Percentiles rank a stretch among this genome's conserved stretches.
These are phyloP conservation scores for Penicillium sp. DNA, from an alignment of 2,329 filamentous ascomycete species.

Conservation along the genomic window DNA sequence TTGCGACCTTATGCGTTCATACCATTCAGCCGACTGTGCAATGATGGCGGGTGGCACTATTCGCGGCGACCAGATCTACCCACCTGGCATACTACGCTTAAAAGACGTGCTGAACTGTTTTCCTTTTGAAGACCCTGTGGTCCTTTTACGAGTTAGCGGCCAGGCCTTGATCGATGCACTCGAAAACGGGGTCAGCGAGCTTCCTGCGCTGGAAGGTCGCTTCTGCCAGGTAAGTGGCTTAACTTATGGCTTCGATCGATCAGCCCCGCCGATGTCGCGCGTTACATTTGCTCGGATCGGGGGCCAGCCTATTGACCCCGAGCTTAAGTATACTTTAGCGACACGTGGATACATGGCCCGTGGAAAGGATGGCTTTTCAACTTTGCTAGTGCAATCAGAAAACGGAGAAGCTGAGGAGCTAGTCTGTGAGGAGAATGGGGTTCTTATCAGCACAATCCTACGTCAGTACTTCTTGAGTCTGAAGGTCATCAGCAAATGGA, in stretches of 20 bases:
- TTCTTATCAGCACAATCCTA: slow-evolving; percentile 81
- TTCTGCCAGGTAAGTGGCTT: slow-evolving; percentile 90
- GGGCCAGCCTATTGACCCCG: slow-evolving; percentile 60
- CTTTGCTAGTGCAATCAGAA: slow-evolving; percentile 71
- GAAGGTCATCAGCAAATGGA: slow-evolving; percentile 78
- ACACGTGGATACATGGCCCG: slow-evolving; percentile 88
- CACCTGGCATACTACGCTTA: slow-evolving; percentile 61
- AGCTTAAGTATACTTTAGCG: slow-evolving; percentile 68
- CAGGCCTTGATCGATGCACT: slow-evolving; percentile 74
- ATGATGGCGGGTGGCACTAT: slow-evolving; percentile 86
- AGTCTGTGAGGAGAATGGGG: slow-evolving; percentile 81
- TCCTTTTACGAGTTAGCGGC: slow-evolving; percentile 72
- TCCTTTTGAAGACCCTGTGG: slow-evolving; percentile 86
- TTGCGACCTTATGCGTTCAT: slow-evolving; percentile 83
- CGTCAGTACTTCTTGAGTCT: slow-evolving; percentile 90
- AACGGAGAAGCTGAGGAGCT: slow-evolving; percentile 76
- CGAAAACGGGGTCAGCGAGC: slow-evolving; percentile 78
- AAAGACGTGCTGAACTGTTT: slow-evolving; percentile 58
- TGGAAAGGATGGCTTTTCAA: slow-evolving; percentile 81
- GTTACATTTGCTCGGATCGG: slow-evolving; percentile 64
- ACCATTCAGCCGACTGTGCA: slow-evolving; percentile 77
- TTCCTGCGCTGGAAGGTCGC: slow-evolving; percentile 79
- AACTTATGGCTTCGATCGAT: slow-evolving; percentile 69
- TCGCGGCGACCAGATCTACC: slow-evolving; percentile 83
- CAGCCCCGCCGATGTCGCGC: slow-evolving; percentile 59